Conservation (phyloP, 768 basidiomycete species). For the Termitomyces sp. region DNA sequence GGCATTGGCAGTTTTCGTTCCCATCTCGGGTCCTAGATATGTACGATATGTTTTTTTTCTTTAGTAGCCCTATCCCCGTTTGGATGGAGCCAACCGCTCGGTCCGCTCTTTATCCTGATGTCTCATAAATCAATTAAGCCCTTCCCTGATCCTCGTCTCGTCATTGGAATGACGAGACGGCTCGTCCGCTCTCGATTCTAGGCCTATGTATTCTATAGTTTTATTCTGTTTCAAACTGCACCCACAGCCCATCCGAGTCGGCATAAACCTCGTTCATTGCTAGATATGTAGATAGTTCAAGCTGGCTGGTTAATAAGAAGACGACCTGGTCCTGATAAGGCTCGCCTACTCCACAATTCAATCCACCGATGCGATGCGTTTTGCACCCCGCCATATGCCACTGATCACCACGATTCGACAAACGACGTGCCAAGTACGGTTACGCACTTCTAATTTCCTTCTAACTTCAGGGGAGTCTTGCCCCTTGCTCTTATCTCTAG, state of each 20-base stretch:
- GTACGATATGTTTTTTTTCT: slow-evolving; percentile 1
- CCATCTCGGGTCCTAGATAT: not conserved
- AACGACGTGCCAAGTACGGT: not conserved
- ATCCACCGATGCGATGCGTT: not conserved
- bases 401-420: not conserved
- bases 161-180: not conserved
- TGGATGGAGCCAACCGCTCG: not conserved
- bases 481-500: too few relatives aligned
- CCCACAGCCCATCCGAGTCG: not conserved
- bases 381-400: not conserved
- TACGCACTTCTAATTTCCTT: not conserved
- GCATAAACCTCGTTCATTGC: not conserved
- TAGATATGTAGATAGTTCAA: not conserved
- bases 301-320: not conserved
- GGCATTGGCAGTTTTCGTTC: slow-evolving; percentile 20
- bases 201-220: not conserved
- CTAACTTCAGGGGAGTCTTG: too few relatives aligned
- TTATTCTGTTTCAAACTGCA: not conserved
- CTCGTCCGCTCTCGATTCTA: not conserved
- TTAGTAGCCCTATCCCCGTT: not conserved
- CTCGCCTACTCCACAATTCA: not conserved
- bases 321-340: not conserved
- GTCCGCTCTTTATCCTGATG: not conserved
- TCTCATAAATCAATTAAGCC: not conserved
- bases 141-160: not conserved